A percentile compares a stretch with the other conserved stretches of the same genome.
Evolutionary conservation across 257 asterid genomes (phyloP).

Genomic region (Cinchona pubescens): DNA sequence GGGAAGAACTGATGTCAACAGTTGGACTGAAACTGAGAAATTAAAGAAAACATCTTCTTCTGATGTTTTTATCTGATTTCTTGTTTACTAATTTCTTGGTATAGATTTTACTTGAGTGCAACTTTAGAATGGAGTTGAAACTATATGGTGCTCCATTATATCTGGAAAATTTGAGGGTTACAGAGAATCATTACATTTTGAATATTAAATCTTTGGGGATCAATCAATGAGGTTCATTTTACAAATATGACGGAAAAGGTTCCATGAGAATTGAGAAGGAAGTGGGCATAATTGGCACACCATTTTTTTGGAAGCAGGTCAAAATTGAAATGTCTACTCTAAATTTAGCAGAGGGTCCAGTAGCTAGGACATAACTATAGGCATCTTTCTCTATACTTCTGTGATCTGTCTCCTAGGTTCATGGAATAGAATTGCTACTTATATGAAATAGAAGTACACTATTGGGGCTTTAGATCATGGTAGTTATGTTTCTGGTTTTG

Average conservation of each 20-base stretch:
- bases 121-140: background rate
- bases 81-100: background rate
- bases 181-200: too few relatives aligned
- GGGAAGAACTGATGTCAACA: background rate
- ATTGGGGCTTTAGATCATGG: background rate
- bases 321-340: background rate
- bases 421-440: background rate
- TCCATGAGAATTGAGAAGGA: background rate
- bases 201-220: too few relatives aligned
- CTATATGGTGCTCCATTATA: too few relatives aligned
- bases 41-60: background rate
- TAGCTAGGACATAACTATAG: background rate
- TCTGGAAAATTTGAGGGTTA: too few relatives aligned
- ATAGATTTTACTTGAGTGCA: background rate
- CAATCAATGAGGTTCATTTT: background rate
- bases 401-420: background rate
- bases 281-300: background rate
- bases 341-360: background rate
- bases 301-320: too few relatives aligned
- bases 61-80: background rate
- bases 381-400: background rate
- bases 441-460: background rate
- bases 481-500: background rate
- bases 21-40: background rate
- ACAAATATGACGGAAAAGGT: background rate